Evolutionary conservation across 805 yeast species (phyloP).

Genomic region (Yueomyces sp.): DNA sequence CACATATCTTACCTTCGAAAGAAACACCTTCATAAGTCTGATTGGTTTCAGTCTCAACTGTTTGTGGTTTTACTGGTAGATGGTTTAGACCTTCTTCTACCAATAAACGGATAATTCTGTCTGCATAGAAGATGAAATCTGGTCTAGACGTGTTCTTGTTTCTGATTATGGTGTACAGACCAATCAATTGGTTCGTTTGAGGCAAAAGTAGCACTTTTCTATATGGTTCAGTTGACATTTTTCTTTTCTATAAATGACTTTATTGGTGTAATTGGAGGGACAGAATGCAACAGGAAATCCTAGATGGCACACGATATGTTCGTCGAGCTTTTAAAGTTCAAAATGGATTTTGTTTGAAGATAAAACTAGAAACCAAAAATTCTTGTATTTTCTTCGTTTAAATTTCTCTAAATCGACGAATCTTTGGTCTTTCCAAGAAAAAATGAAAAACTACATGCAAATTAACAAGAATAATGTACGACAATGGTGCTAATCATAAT

Average conservation of each 20-base stretch:
- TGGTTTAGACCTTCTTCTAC: constrained; percentile 95
- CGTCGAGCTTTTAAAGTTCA: too few relatives aligned
- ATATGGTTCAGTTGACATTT: constrained; percentile 20
- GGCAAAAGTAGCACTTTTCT: constrained; percentile 54
- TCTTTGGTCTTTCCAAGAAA: too few relatives aligned
- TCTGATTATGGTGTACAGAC: constrained; percentile 83
- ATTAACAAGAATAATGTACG: too few relatives aligned
- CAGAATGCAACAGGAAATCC: too few relatives aligned
- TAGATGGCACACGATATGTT: too few relatives aligned
- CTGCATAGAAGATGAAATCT: constrained; percentile 90
- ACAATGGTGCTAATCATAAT: too few relatives aligned
- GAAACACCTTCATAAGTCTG: constrained; percentile 59
- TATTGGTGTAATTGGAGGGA: too few relatives aligned
- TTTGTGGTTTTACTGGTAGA: constrained; percentile 65
- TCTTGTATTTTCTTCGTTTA: too few relatives aligned
- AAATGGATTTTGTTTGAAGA: too few relatives aligned
- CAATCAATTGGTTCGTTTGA: constrained; percentile 81
- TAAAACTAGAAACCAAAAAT: too few relatives aligned
- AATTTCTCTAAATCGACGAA: too few relatives aligned
- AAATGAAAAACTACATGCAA: too few relatives aligned
- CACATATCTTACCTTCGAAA: constrained; percentile 89
- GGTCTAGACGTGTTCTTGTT: constrained; percentile 69
- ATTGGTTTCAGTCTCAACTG: constrained; percentile 68
- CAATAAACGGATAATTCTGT: constrained; percentile 80
- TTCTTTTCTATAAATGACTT: neutral